These are phyloP conservation scores for Orbilia ellipsospora DNA, from an alignment of 2,329 filamentous ascomycete genomes.

Conservation along the genomic window DNA sequence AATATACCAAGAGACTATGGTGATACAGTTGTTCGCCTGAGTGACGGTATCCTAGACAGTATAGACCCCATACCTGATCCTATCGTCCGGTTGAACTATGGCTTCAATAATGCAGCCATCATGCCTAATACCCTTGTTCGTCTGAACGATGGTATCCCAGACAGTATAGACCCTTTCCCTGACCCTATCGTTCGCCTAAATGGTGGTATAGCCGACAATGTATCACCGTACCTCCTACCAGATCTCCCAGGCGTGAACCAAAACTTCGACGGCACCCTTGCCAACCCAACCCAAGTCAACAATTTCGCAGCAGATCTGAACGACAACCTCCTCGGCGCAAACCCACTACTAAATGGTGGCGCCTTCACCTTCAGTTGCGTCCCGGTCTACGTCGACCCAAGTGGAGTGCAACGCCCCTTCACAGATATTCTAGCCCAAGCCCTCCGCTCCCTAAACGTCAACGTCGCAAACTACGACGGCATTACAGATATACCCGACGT, in stretches of 20 bases:
- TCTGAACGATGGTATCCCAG: neutral
- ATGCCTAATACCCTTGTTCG: neutral
- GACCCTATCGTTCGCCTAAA: neutral
- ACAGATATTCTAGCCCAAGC: constrained; percentile 12
- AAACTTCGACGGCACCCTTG: constrained; percentile 6
- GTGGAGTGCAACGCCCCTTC: constrained; percentile 26
- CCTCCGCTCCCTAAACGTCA: constrained; percentile 24
- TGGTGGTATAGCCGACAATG: neutral
- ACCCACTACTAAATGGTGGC: constrained; percentile 1
- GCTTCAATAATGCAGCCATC: neutral
- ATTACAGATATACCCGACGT: neutral
- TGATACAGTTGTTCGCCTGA: too few relatives aligned
- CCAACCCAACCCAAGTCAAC: neutral
- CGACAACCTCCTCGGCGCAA: neutral
- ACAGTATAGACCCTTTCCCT: too few relatives aligned
- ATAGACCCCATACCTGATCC: too few relatives aligned
- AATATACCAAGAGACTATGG: too few relatives aligned
- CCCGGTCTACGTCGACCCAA: constrained; percentile 38
- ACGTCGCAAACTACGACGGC: constrained; percentile 14
- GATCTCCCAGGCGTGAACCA: constrained; percentile 12
- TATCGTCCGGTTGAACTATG: neutral
- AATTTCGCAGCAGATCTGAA: neutral
- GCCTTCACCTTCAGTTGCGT: constrained; percentile 47
- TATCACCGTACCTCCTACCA: constrained; percentile 6
- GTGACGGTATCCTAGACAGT: too few relatives aligned